Evolutionary conservation across 176 grass and related monocot species (phyloP), one percentile per base, ranked within the genome.

Genomic region (Tillandsia leiboldiana): DNA sequence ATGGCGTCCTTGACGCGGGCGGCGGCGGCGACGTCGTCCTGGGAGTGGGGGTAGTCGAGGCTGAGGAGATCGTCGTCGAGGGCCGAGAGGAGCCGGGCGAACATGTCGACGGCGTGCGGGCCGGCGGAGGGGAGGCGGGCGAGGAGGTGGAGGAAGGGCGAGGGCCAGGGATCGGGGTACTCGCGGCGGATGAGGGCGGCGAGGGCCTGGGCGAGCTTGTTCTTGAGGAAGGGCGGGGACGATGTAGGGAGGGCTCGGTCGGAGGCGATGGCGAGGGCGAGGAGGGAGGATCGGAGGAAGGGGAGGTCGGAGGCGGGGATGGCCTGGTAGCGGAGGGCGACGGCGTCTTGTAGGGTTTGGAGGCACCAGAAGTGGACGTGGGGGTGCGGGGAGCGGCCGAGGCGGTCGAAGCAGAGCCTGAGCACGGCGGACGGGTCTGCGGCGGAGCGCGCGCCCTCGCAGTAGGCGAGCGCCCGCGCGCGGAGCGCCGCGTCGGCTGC

Each of bases 341-440:
- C 70, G 6, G 75, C 73, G 10, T 87, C 87, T 68, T 93, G 84
- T 66, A 99, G 82, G 65, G 89, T 77, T 71, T 92, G 89, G 66
- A 99, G 89, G 51, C 88, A 99, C 94, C 94, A 93, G 77, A 99
- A 99, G 77, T 87, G 89, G 13, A 99, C 87, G 48, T 85, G 82
- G 1, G 70, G 53, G 62, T 81, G 84, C 0, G 75, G 74, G 9
- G 94, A 90, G 11, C 86, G 79, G 67, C 51, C 68, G 75, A 99
- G 87, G 74, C 87, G 81, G 71, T 84, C 76, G 70, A 92, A 87
- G 68, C 94, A 99, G 75, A 84, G 89, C 54, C 75, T 86, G 70
- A 99, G 81, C 73, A 97, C 79, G 10, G 89, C 72, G 7, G 82
- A 79, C 3, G 87, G 86, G 64, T 83, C 72, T 62, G 80, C 78